These are phyloP conservation scores for Pythium utonaiense DNA, from an alignment of 352 stramenopile species.

Conservation along the genomic window DNA sequence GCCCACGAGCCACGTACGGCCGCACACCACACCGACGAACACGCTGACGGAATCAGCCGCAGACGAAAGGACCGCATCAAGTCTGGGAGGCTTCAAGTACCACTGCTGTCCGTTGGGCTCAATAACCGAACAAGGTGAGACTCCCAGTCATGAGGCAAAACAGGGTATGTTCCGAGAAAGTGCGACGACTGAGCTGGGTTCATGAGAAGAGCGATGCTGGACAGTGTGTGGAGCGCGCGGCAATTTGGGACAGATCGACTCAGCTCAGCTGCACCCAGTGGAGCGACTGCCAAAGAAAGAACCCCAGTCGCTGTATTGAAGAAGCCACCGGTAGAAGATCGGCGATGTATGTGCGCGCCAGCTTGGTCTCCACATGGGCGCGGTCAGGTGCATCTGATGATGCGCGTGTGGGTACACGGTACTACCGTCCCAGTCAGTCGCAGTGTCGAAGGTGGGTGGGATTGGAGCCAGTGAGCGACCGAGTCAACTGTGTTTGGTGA, in stretches of 20 bases:
- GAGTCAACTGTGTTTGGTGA: background rate
- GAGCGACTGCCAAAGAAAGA: background rate
- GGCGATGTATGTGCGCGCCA: background rate
- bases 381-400: background rate
- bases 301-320: background rate
- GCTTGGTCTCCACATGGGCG: background rate
- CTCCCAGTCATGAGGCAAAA: background rate
- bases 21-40: slow-evolving; percentile 9
- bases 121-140: slow-evolving; percentile 2
- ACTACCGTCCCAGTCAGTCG: too few species aligned
- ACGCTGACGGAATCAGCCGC: slow-evolving; percentile 16
- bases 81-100: slow-evolving; percentile 19
- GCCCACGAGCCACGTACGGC: background rate
- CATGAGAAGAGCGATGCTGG: background rate
- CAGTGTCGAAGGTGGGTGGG: background rate
- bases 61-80: slow-evolving; percentile 17
- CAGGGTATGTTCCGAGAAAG: background rate
- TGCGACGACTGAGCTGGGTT: background rate
- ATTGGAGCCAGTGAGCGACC: background rate
- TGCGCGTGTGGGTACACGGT: too few species aligned
- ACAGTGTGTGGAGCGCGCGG: background rate
- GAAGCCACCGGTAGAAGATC: background rate
- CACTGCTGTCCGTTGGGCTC: background rate
- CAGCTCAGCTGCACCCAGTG: background rate
- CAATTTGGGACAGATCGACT: background rate